Base-by-base conservation (phyloP, 2,329 filamentous ascomycete genomes). In the Zelopaecilomyces penicillatus region DNA sequence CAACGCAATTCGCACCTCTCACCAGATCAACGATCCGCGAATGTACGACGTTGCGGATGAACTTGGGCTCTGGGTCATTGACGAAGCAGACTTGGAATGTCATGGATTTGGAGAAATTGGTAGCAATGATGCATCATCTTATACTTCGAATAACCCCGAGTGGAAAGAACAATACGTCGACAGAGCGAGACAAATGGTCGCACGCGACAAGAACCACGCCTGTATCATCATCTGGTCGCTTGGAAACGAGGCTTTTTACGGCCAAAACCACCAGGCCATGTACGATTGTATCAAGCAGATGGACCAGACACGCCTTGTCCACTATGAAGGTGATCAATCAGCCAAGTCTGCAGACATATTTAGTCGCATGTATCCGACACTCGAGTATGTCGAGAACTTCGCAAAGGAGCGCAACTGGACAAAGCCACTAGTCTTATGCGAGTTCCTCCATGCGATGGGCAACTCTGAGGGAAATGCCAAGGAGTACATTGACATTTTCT, bases 181-280 rank as follows among this genome's bases (percentile, higher is more conserved):
- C 55, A 74, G 83, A 1, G 79, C 79, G 4, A 64, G 70, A 29
- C 80, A 85, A 48, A 67, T 87, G 51, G 77, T 87, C 0, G 69
- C 76, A 52, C 70, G 83, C 8, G 68, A 71, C 50, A 71, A 69
- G 51, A 73, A 86, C 42, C 79, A 85, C 51, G 66, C 82, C 0
- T 82, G 71, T 5, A 66, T 87, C 3, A 75, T 87, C 37, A 75
- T 86, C 42, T 87, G 83, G 84, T 83, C 78, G 12, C 66, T 87
- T 0, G 83, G 83, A 0, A 87, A 87, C 46, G 83, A 87, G 56
- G 73, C 82, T 0, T 87, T 84, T 54, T 85, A 84, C 46, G 83
- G 83, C 0, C 65, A 66, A 1, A 87, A 87, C 48, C 80, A 83
- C 45, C 71, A 71, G 40, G 77, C 76, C 7, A 87, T 87, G 83